Base-by-base conservation (phyloP, 352 stramenopile species). In the Saprolegnia diclina region DNA sequence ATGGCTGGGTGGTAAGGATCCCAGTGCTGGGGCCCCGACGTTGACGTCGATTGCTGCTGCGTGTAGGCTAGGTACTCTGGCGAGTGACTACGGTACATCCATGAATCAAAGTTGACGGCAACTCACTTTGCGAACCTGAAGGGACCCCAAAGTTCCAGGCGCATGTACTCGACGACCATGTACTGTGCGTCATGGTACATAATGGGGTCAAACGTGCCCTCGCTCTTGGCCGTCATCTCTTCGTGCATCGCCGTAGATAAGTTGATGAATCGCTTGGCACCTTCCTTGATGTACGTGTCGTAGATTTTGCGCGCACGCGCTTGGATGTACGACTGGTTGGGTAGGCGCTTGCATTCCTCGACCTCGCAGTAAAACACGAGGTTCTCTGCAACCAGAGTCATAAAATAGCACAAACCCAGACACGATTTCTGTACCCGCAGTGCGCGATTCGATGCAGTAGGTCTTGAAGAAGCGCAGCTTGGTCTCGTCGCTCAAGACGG, bases 391-490 rank as follows among this genome's bases (percentile, higher is more conserved):
- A 82, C 79, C 48, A 24, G 10, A 2, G 24, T 24, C 4, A 32
- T 1, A 5, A 57, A 57, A 26, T 29, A 16, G 50, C 13, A 4
- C 29, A 24, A 5, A 56, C n/a, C 29, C 29, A 5, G 21, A 57
- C n/a, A 57, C 13, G 50, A 26, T 37, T 11, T 4, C 5, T 21
- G 26, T 64, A 64, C 56, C 56, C 19, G 50, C 24, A 1, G 56
- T 64, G 1, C 91, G 63, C 21, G 83, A 82, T 54, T 92, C 82
- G 76, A 92, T 89, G 64, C 85, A 92, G 65, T 88, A 92, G 19
- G 80, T 88, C 66, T 92, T 92, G 72, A 92, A 80, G 52, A 92
- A 92, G 0, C 82, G 81, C 19, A 91, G 64, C 65, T 91, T 92
- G 35, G 85, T 79, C 19, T 83, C 81, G 57, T 92, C 81, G 3